These are phyloP conservation scores for Mycena capillaripes DNA, from an alignment of 768 basidiomycete species.

Conservation along the genomic window DNA sequence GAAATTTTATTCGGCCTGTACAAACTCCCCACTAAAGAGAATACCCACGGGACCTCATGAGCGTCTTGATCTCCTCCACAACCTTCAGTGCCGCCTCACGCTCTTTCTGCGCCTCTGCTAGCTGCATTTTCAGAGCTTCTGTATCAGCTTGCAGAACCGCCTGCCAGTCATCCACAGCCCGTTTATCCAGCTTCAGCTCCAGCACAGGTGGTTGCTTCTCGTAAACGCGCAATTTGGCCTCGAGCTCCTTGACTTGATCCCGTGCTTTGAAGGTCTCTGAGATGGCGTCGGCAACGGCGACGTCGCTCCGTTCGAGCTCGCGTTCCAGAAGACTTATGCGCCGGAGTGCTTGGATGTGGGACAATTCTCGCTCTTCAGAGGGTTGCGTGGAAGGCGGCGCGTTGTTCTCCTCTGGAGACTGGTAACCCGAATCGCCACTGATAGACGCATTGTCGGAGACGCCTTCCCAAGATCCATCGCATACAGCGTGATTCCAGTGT, in stretches of 20 bases:
- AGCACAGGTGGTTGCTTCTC: slow-evolving; percentile 21
- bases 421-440: slow-evolving; percentile 32
- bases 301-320: slow-evolving; percentile 39
- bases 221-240: slow-evolving; percentile 24
- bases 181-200: slow-evolving; percentile 29
- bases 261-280: slow-evolving; percentile 37
- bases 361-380: slow-evolving; percentile 27
- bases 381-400: slow-evolving; percentile 25
- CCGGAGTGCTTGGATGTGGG: slow-evolving; percentile 25
- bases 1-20: too few species aligned
- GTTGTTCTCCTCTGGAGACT: slow-evolving; percentile 27
- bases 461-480: neutral
- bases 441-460: slow-evolving; percentile 8
- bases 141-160: slow-evolving; percentile 32
- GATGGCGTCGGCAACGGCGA: slow-evolving; percentile 37
- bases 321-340: slow-evolving; percentile 37
- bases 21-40: neutral
- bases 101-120: slow-evolving; percentile 32
- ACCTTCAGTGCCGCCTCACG: slow-evolving; percentile 34
- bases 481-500: slow-evolving; percentile 13
- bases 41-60: slow-evolving; percentile 17
- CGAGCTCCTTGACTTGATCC: slow-evolving; percentile 35
- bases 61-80: slow-evolving; percentile 33
- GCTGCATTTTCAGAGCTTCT: slow-evolving; percentile 31
- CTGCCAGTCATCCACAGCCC: slow-evolving; percentile 35